These are phyloP conservation scores for Coemansia sp. DNA, from an alignment of 192 early-diverging fungal species.

Conservation along the genomic window DNA sequence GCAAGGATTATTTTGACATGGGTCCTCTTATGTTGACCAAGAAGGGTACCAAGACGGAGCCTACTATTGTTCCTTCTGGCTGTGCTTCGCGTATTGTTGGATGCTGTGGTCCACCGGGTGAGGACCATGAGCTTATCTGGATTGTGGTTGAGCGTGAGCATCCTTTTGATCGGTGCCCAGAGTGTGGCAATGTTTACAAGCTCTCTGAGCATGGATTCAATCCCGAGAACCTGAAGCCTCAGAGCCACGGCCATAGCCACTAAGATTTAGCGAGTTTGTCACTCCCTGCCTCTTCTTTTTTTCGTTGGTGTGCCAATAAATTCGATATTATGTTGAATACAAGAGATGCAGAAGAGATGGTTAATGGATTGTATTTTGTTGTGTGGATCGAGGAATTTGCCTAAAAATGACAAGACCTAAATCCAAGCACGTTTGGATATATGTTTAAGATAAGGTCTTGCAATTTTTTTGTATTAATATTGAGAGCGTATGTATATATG, in stretches of 20 bases:
- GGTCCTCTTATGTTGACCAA: constrained; percentile 68
- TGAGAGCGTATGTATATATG: too few relatives aligned
- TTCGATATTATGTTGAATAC: too few relatives aligned
- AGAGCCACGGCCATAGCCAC: constrained; percentile 10
- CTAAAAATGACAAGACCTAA: too few relatives aligned
- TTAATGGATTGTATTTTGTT: too few relatives aligned
- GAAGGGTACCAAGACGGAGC: constrained; percentile 78
- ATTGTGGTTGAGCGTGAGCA: constrained; percentile 73
- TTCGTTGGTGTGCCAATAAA: background rate
- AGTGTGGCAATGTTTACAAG: constrained; percentile 85
- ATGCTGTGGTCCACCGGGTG: constrained; percentile 91
- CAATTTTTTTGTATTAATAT: too few relatives aligned
- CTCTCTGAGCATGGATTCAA: constrained; percentile 51
- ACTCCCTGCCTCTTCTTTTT: too few relatives aligned
- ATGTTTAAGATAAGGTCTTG: too few relatives aligned
- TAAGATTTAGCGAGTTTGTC: background rate
- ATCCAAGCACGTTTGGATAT: too few relatives aligned
- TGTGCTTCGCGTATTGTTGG: constrained; percentile 84
- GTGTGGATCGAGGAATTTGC: too few relatives aligned
- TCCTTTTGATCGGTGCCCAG: constrained; percentile 88
- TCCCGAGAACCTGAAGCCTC: constrained; percentile 18
- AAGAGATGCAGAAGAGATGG: too few relatives aligned
- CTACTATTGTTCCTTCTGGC: constrained; percentile 78
- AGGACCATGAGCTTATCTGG: constrained; percentile 92
- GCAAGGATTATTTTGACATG: constrained; percentile 88